phyloP scores from a whole-genome alignment of 2,329 filamentous ascomycete species.

The Dothideomycetidae sp. region DNA sequence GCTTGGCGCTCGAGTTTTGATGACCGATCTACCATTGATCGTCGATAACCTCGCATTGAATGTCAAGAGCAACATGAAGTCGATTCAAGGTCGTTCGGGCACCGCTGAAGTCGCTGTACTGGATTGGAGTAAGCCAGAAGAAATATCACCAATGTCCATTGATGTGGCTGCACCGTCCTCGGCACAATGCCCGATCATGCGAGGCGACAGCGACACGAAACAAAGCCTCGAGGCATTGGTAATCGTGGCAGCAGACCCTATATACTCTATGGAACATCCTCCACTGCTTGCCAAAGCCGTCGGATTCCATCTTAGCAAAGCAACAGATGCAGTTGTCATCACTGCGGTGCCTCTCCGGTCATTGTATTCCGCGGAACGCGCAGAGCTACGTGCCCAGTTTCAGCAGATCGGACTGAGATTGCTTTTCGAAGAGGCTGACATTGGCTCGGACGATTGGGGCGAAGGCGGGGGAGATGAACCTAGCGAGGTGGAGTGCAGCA shows the following conservation, averaged over 20 bases:
- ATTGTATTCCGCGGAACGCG: slow-evolving; percentile 49
- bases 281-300: slow-evolving; percentile 58
- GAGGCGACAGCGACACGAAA: slow-evolving; percentile 4
- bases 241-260: slow-evolving; percentile 69
- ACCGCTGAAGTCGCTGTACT: slow-evolving; percentile 49
- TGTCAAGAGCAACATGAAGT: slow-evolving; percentile 45
- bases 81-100: slow-evolving; percentile 43
- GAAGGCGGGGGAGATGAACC: slow-evolving; percentile 32
- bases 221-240: slow-evolving; percentile 25
- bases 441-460: slow-evolving; percentile 62
- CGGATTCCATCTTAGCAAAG: slow-evolving; percentile 47
- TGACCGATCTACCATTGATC: slow-evolving; percentile 79
- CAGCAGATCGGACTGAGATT: slow-evolving; percentile 35
- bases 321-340: slow-evolving; percentile 48
- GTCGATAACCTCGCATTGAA: slow-evolving; percentile 69
- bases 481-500: slow-evolving; percentile 50
- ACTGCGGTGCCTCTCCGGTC: slow-evolving; percentile 72
- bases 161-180: background rate
- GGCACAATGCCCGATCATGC: slow-evolving; percentile 1
- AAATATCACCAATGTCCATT: slow-evolving; percentile 5
- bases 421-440: slow-evolving; percentile 47
- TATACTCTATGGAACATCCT: slow-evolving; percentile 79
- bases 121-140: slow-evolving; percentile 54
- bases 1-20: slow-evolving; percentile 49
- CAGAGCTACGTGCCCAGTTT: slow-evolving; percentile 51